These are phyloP conservation scores for Craterostigma plantagineum DNA, from an alignment of 257 asterid species.

Conservation along the genomic window DNA sequence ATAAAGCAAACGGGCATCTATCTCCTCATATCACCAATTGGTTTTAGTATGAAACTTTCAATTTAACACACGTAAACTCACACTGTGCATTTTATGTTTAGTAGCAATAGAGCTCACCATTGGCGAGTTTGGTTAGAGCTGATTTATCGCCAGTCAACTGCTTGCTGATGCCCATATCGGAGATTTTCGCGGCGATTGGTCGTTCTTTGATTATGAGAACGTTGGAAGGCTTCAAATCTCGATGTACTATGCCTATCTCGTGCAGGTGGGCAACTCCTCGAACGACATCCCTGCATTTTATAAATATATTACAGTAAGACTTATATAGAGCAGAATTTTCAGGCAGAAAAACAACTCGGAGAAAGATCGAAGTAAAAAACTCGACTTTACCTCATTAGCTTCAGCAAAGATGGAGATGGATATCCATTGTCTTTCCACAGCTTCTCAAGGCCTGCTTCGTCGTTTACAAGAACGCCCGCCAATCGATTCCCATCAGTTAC, in stretches of 20 bases:
- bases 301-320: neutral
- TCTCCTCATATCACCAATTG: too few relatives aligned
- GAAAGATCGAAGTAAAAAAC: neutral
- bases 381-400: conserved; percentile 45
- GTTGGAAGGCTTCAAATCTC: conserved; percentile 82
- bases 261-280: conserved; percentile 72
- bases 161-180: conserved; percentile 95
- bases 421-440: conserved; percentile 54
- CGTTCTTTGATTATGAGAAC: conserved; percentile 57
- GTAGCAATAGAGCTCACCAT: conserved; percentile 29
- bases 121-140: conserved; percentile 44
- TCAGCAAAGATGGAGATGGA: conserved; percentile 49
- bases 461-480: conserved; percentile 15
- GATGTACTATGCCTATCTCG: conserved; percentile 71
- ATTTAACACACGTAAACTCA: too few relatives aligned
- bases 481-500: conserved; percentile 11
- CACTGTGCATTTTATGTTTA: neutral
- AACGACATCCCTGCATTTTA: conserved; percentile 50
- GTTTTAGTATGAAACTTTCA: too few relatives aligned
- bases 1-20: too few relatives aligned
- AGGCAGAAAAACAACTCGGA: neutral
- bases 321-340: neutral
- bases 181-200: conserved; percentile 51
- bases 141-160: conserved; percentile 61
- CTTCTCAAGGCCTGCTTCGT: conserved; percentile 27